Evolutionary conservation across 2,329 filamentous ascomycete species (phyloP).

Genomic region (Thermothelomyces thermophilus): DNA sequence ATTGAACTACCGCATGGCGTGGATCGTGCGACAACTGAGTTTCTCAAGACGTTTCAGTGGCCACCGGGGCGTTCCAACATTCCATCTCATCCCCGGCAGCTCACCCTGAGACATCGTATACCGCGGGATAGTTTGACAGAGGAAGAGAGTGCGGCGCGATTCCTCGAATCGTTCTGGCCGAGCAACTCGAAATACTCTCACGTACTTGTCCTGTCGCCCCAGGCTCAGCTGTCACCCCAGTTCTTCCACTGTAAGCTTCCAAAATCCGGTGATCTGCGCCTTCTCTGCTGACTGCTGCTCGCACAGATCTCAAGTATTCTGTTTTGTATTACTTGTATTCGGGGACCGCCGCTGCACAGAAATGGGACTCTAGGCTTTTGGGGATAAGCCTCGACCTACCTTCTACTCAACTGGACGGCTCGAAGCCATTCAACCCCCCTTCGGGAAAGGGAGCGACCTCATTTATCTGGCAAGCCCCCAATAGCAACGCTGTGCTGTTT

Average conservation of each 20-base stretch:
- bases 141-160: slow-evolving; percentile 65
- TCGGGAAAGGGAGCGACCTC: slow-evolving; percentile 36
- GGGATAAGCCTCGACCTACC: slow-evolving; percentile 78
- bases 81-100: slow-evolving; percentile 41
- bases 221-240: slow-evolving; percentile 69
- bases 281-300: slow-evolving; percentile 1
- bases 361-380: slow-evolving; percentile 53
- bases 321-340: slow-evolving; percentile 76
- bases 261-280: neutral
- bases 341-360: slow-evolving; percentile 34
- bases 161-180: slow-evolving; percentile 87
- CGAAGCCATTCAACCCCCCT: slow-evolving; percentile 45
- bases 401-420: slow-evolving; percentile 54
- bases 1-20: slow-evolving; percentile 72
- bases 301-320: slow-evolving; percentile 63
- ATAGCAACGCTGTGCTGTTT: slow-evolving; percentile 73
- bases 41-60: slow-evolving; percentile 61
- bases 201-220: slow-evolving; percentile 76
- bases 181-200: slow-evolving; percentile 57
- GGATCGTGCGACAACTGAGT: slow-evolving; percentile 57
- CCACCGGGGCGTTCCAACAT: slow-evolving; percentile 43
- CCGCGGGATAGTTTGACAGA: slow-evolving; percentile 51
- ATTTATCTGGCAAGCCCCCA: slow-evolving; percentile 82
- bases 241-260: slow-evolving; percentile 68
- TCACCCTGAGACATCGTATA: slow-evolving; percentile 72